phyloP scores from a whole-genome alignment of 352 stramenopile genomes.

The Globisporangium rhizosaccharum region DNA sequence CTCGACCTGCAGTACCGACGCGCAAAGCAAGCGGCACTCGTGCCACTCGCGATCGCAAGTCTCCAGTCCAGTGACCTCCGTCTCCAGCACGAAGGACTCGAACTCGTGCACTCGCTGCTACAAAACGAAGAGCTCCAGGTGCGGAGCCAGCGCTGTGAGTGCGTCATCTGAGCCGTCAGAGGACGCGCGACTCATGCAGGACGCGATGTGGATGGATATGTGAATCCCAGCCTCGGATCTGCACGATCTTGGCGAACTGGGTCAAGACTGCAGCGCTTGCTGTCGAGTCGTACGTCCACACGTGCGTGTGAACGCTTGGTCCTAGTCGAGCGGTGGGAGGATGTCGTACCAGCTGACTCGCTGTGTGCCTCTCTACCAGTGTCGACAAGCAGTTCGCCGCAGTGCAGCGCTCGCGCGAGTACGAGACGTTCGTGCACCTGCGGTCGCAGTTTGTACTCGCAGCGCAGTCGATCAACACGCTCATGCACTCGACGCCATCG shows the following conservation, averaged over 20 bases:
- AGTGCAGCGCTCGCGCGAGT: conserved; percentile 37
- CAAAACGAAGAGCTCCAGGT: conserved; percentile 31
- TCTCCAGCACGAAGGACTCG: conserved; percentile 58
- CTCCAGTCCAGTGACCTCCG: conserved; percentile 29
- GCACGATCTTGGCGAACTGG: conserved; percentile 25
- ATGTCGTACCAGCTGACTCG: not conserved
- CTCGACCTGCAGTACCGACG: conserved; percentile 31
- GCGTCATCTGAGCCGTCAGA: not conserved
- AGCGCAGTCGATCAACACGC: conserved; percentile 39
- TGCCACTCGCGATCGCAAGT: conserved; percentile 28
- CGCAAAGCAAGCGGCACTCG: conserved; percentile 28
- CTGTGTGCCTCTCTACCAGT: conserved; percentile 8
- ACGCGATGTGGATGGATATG: not conserved
- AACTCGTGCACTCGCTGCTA: conserved; percentile 48
- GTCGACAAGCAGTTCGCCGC: conserved; percentile 26
- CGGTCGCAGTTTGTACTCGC: conserved; percentile 41
- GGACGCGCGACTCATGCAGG: no score
- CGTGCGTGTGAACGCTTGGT: not conserved
- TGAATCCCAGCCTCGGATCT: conserved; percentile 18
- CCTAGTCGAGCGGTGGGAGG: not conserved
- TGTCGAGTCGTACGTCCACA: conserved; percentile 26
- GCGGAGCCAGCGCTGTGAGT: not conserved
- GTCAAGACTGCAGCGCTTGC: conserved; percentile 32
- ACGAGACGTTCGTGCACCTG: conserved; percentile 52
- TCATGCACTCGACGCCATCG: conserved; percentile 39